Base-by-base conservation (phyloP, 2,329 filamentous ascomycete species). In the Aspergillus fructus region DNA sequence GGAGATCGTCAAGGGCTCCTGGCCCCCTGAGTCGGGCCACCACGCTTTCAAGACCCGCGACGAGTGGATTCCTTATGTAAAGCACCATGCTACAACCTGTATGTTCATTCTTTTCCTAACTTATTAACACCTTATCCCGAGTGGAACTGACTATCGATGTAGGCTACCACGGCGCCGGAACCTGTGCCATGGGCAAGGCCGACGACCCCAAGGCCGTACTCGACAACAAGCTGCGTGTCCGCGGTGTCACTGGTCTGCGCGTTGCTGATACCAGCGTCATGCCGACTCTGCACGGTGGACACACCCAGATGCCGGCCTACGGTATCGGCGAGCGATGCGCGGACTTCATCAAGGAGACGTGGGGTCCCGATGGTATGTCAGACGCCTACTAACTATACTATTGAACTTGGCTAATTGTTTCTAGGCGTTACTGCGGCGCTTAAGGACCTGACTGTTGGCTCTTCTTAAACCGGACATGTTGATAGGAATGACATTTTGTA, bases 71-170 rank as follows among this genome's bases (percentile, higher is more conserved):
- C 76, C 78, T 0, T 81, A 81, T 63, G 81, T 87, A 5, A 81
- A 78, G 64, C 72, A 86, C 33, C 77, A 85, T 66, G 84, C 82
- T n/a, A 85, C 83, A 2, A 86, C 84, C 23, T 85, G 83, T 82
- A 74, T 75, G 76, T 71, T 21, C 5, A 17, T n/a, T 17, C n/a
- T 8, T 24, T 42, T 13, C 23, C 34, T 27, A 27, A 27, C 24
- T 9, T 27, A 9, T 27, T 4, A 4, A 21, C 3, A n/a, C n/a
- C n/a, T 3, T 21, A 21, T 3, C 8, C 24, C 8, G 24, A 9
- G 24, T 9, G 7, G 24, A 27, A 27, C 24, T 27, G 8, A 27
- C 24, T 27, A 8, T 27, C 24, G 9, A 30, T 30, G 3, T 27
- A 79, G 80, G 80, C 53, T 85, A 86, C 56, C 84, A 87, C 63